Conservation (phyloP, 352 stramenopile species). For the Elongisporangium senticosum region DNA sequence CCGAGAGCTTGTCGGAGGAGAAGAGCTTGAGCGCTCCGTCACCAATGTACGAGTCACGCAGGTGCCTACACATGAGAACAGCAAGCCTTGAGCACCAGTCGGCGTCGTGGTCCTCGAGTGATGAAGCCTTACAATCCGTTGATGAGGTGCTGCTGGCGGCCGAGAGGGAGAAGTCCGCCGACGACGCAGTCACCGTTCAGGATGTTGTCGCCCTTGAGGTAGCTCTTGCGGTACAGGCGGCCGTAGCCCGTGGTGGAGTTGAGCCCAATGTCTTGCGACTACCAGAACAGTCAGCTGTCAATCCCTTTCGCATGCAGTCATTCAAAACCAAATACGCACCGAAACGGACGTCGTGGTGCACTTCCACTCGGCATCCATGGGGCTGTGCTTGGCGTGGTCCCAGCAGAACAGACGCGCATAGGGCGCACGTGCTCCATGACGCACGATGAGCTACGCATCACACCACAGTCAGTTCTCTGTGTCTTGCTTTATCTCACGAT, state of each 20-base stretch:
- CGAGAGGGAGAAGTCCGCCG: conserved; percentile 61
- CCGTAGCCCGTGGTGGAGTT: conserved; percentile 49
- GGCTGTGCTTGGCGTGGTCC: conserved; percentile 59
- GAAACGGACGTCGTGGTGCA: conserved; percentile 69
- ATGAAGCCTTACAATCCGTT: conserved; percentile 44
- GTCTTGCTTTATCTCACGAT: background rate
- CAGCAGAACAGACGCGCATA: conserved; percentile 78
- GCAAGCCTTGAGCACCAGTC: background rate
- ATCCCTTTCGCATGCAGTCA: background rate
- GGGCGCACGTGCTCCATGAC: conserved; percentile 67
- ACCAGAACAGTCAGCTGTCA: conserved; percentile 3
- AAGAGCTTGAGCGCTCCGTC: conserved; percentile 70
- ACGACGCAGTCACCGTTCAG: conserved; percentile 70
- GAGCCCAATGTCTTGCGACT: conserved; percentile 73
- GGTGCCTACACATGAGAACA: conserved; percentile 27
- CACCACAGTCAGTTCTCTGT: background rate
- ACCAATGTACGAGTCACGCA: conserved; percentile 71
- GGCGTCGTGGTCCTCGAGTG: too few species aligned
- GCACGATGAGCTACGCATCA: conserved; percentile 44
- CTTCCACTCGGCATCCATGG: conserved; percentile 68
- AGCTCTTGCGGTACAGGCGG: conserved; percentile 74
- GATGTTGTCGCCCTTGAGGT: conserved; percentile 72
- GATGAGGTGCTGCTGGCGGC: conserved; percentile 73
- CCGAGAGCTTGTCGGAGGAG: conserved; percentile 50
- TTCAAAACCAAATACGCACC: conserved; percentile 23